Percentiles rank a stretch among this genome's conserved stretches.
phyloP scores from a whole-genome alignment of 108 stramenopile genomes.

The Cyclotella sp. region DNA sequence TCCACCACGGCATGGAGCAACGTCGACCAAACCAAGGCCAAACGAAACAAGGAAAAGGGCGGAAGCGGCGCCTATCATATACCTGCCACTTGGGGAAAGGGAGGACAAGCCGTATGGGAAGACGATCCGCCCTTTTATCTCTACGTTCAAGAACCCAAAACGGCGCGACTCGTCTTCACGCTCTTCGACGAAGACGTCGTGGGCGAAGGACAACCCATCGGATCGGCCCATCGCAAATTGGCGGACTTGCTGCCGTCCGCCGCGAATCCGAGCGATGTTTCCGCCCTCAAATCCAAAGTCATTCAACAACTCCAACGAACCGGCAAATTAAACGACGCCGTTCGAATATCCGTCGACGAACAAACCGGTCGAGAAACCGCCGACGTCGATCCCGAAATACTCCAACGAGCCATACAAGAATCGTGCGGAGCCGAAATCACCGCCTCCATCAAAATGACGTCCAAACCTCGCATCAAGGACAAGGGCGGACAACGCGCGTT shows the following conservation, averaged over 20 bases:
- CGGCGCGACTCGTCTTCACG: constrained; percentile 71
- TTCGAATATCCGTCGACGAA: constrained; percentile 36
- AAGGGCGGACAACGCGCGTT: constrained; percentile 75
- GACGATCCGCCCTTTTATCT: constrained; percentile 79
- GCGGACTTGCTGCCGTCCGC: constrained; percentile 56
- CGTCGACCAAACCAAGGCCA: constrained; percentile 65
- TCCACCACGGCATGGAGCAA: constrained; percentile 82
- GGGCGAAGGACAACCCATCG: constrained; percentile 63
- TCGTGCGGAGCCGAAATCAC: constrained; percentile 59
- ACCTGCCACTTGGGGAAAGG: constrained; percentile 65
- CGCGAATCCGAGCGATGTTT: constrained; percentile 45
- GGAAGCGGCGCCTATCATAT: constrained; percentile 76
- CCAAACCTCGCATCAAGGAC: constrained; percentile 80
- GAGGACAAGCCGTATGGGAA: constrained; percentile 75
- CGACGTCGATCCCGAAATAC: constrained; percentile 46
- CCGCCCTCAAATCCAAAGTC: constrained; percentile 55
- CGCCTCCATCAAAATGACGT: constrained; percentile 64
- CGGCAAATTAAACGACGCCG: constrained; percentile 37
- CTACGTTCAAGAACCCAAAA: constrained; percentile 78
- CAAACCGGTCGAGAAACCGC: constrained; percentile 50
- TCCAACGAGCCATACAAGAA: constrained; percentile 52
- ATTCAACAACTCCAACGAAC: constrained; percentile 44
- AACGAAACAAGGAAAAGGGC: constrained; percentile 50
- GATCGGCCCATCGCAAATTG: constrained; percentile 62
- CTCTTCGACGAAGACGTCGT: constrained; percentile 80